These are phyloP conservation scores for Annulohypoxylon moriforme DNA, from an alignment of 495 filamentous ascomycete genomes.

Conservation along the genomic window DNA sequence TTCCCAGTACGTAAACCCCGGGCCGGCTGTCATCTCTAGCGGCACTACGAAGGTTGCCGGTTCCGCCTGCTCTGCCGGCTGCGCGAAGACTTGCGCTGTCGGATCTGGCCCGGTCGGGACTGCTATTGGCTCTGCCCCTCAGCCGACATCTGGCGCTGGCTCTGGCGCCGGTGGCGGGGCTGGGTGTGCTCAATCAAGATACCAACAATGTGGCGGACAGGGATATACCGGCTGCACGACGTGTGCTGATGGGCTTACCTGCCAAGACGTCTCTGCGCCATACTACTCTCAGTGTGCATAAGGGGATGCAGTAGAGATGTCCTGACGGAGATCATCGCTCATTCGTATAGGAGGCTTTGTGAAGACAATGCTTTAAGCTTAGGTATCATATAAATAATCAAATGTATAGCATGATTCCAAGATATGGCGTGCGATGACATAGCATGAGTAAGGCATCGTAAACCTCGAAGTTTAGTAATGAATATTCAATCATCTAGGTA, in stretches of 20 bases:
- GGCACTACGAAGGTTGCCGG: slow-evolving; percentile 47
- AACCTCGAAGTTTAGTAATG: not conserved
- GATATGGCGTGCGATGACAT: not conserved
- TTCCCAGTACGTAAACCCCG: slow-evolving; percentile 44
- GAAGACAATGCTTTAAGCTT: not conserved
- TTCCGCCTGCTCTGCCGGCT: slow-evolving; percentile 42
- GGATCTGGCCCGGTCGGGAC: slow-evolving; percentile 44
- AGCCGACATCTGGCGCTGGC: slow-evolving; percentile 31
- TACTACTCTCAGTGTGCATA: slow-evolving; percentile 60
- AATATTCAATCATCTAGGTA: not conserved
- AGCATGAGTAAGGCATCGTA: not conserved
- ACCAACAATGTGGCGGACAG: slow-evolving; percentile 60
- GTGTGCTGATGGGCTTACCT: slow-evolving; percentile 50
- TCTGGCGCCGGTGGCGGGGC: slow-evolving; percentile 2
- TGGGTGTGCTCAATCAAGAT: slow-evolving; percentile 47
- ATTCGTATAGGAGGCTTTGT: not conserved
- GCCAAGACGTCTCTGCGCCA: slow-evolving; percentile 45
- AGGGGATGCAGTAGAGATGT: slow-evolving; percentile 2
- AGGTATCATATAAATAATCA: not conserved
- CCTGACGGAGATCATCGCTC: not conserved
- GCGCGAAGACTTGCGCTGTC: slow-evolving; percentile 46
- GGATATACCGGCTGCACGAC: slow-evolving; percentile 57
- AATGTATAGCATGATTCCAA: slow-evolving; percentile 4
- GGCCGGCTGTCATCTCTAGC: slow-evolving; percentile 42
- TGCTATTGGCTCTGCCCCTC: slow-evolving; percentile 38